These are phyloP conservation scores for Papiliotrema fonsecae DNA, from an alignment of 1,284 basidiomycete genomes.

Conservation along the genomic window DNA sequence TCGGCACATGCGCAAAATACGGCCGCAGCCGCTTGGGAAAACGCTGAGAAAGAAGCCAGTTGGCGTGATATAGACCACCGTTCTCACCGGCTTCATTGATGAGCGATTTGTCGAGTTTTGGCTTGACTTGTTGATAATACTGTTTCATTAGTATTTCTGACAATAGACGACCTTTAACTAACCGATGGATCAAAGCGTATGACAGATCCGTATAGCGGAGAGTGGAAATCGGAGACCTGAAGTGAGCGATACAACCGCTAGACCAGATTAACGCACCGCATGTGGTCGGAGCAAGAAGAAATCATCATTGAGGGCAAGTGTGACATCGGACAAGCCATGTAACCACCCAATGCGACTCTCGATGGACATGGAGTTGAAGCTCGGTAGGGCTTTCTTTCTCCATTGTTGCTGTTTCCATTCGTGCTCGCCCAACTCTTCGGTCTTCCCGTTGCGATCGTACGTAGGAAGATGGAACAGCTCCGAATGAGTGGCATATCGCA, in stretches of 20 bases:
- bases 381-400: conserved; percentile 35
- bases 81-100: conserved; percentile 39
- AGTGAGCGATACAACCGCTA: background rate
- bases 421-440: conserved; percentile 18
- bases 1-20: conserved; percentile 43
- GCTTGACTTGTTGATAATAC: conserved; percentile 36
- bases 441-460: conserved; percentile 14
- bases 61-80: conserved; percentile 43
- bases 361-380: conserved; percentile 47
- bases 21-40: conserved; percentile 40
- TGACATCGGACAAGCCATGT: conserved; percentile 38
- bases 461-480: conserved; percentile 43
- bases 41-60: conserved; percentile 37
- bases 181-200: conserved; percentile 39
- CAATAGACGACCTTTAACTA: too few relatives aligned
- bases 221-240: conserved; percentile 40
- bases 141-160: background rate
- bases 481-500: conserved; percentile 37
- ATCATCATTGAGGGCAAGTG: conserved; percentile 41
- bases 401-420: conserved; percentile 33
- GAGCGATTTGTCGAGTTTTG: conserved; percentile 24
- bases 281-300: conserved; percentile 38
- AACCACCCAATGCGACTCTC: conserved; percentile 42
- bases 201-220: conserved; percentile 40
- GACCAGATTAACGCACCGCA: conserved; percentile 17